These are phyloP conservation scores for Mortierella sp. DNA, from an alignment of 371 early-diverging fungal genomes.

Conservation along the genomic window DNA sequence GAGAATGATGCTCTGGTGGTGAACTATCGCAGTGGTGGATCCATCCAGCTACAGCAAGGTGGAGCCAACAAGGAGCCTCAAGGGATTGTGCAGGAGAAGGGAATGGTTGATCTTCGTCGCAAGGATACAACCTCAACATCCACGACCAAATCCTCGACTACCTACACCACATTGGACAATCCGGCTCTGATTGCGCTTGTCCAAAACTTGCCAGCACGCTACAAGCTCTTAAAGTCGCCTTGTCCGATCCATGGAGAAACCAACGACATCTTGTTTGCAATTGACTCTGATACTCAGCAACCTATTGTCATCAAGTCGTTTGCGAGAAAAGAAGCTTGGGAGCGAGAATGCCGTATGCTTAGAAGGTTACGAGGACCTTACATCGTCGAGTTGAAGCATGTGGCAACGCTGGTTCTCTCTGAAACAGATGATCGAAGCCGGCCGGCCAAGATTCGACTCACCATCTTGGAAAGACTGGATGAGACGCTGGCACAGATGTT, in stretches of 20 bases:
- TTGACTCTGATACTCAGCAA: constrained; percentile 50
- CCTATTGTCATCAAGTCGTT: constrained; percentile 52
- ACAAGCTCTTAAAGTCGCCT: constrained; percentile 34
- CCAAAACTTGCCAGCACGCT: constrained; percentile 43
- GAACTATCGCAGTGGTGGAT: constrained; percentile 6
- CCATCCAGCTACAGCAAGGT: constrained; percentile 4
- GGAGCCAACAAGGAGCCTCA: neutral
- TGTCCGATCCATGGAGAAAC: constrained; percentile 43
- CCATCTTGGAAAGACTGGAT: constrained; percentile 41
- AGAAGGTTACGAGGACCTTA: constrained; percentile 40
- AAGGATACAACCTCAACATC: constrained; percentile 52
- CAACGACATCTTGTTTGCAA: constrained; percentile 47
- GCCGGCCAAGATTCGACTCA: constrained; percentile 40
- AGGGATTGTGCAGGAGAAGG: neutral
- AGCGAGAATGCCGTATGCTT: constrained; percentile 43
- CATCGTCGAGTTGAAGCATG: constrained; percentile 46
- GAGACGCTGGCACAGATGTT: constrained; percentile 52
- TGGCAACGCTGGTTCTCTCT: constrained; percentile 41
- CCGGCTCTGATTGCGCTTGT: constrained; percentile 33
- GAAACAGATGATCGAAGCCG: constrained; percentile 48
- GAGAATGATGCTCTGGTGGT: neutral
- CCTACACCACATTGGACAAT: constrained; percentile 41
- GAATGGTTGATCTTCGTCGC: constrained; percentile 16
- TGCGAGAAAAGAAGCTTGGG: constrained; percentile 46
- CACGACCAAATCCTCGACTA: constrained; percentile 46